Evolutionary conservation across 805 yeast species (phyloP).

Genomic region (Soucietia sequanensis): DNA sequence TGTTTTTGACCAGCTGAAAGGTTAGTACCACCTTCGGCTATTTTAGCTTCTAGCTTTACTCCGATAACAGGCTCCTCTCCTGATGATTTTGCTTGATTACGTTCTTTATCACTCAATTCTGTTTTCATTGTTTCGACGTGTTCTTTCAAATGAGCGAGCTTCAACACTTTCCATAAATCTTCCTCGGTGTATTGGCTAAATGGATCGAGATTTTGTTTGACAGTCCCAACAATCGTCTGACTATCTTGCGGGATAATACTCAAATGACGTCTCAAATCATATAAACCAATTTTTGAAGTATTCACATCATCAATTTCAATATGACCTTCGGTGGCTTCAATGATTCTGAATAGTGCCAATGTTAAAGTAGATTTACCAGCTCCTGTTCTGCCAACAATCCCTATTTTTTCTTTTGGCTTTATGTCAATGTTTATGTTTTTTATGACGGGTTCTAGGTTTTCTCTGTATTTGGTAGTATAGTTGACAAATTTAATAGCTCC

Average conservation of each 20-base stretch:
- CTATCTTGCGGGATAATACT: constrained; percentile 30
- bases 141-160: constrained; percentile 24
- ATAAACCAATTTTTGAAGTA: constrained; percentile 22
- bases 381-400: constrained; percentile 31
- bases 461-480: constrained; percentile 24
- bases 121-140: constrained; percentile 24
- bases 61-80: constrained; percentile 11
- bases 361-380: constrained; percentile 30
- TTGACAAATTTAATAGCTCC: constrained; percentile 22
- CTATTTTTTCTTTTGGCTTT: constrained; percentile 23
- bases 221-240: constrained; percentile 23
- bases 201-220: constrained; percentile 27
- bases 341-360: constrained; percentile 26
- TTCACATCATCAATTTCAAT: constrained; percentile 22
- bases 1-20: constrained; percentile 25
- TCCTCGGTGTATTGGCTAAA: constrained; percentile 20
- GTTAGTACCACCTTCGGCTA: constrained; percentile 24
- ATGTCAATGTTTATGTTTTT: constrained; percentile 20
- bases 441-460: constrained; percentile 24
- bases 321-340: constrained; percentile 24
- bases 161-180: constrained; percentile 24
- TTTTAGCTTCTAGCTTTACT: constrained; percentile 13
- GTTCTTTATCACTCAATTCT: constrained; percentile 8
- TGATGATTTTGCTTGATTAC: constrained; percentile 3
- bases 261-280: constrained; percentile 24